Base-by-base conservation (phyloP, 2,329 filamentous ascomycete genomes). In the Phaeosphaeriaceae sp. region DNA sequence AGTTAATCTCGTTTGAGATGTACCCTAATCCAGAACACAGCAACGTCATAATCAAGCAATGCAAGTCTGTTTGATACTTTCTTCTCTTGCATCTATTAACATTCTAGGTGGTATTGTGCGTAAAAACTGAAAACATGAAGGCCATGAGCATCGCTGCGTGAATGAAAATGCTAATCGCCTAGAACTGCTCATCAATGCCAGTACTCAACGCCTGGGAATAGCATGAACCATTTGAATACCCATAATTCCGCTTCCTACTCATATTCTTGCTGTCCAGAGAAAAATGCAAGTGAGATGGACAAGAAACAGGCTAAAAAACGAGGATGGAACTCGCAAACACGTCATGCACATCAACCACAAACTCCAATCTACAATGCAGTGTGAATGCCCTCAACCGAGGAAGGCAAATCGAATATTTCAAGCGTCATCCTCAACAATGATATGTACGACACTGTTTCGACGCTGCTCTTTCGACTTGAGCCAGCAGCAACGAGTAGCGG, bases 381-480 rank as follows among this genome's bases (percentile, higher is more conserved):
- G 31, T 13, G 13, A 15, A 36, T 36, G 31, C 31, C 31, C 3
- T 7, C 31, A 7, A 11, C 13, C 13, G 11, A 36, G 13, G 31
- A 3, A 36, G 31, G 13, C 13, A 13, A 13, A 11, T 13, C 13
- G 3, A 11, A 36, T 13, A 3, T 13, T 3, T 22, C 21, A 17
- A 20, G 45, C 45, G 7, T 47, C 45, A n/a, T 69, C 63, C 46
- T 75, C 67, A 3, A 76, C 57, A 15, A 58, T 63, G 24, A 75
- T 72, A 13, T 56, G 69, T 1, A 75, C 68, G 3, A 71, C 60
- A 27, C 70, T 63, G 10, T 63, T 57, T 50, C 50, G 64, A 21
- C 46, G 57, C 44, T 31, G 57, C 24, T 64, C 62, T 36, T 62
- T 68, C n/a, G 56, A 60, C 40, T 36, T 36, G 31, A 36, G 13